Conservation (phyloP, 345 rosid genomes). For the Corchorus olitorius region DNA sequence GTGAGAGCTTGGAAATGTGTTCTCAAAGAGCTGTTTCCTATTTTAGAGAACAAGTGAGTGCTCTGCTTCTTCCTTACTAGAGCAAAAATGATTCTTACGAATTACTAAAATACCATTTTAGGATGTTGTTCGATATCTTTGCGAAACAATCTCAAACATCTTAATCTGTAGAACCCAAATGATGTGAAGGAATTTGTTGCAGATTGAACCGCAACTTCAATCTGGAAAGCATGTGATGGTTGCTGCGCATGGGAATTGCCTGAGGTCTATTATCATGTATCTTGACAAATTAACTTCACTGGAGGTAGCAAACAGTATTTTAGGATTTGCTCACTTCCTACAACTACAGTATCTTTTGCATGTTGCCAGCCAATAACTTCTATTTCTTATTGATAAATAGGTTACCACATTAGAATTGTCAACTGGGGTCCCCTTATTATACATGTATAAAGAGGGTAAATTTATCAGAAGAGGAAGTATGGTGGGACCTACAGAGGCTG, state of each 20-base stretch:
- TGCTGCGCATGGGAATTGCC: slow-evolving; percentile 69
- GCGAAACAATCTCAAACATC: neutral
- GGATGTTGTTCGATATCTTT: too few relatives aligned
- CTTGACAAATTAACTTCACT: slow-evolving; percentile 70
- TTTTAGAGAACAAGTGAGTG: slow-evolving; percentile 47
- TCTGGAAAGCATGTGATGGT: slow-evolving; percentile 66
- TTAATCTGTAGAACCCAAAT: neutral
- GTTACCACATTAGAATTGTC: slow-evolving; percentile 59
- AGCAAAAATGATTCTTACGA: too few relatives aligned
- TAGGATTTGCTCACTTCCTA: neutral
- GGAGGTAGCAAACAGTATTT: slow-evolving; percentile 42
- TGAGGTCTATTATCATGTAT: slow-evolving; percentile 73
- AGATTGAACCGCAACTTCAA: slow-evolving; percentile 65
- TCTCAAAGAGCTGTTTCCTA: slow-evolving; percentile 87
- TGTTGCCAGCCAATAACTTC: neutral
- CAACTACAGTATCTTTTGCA: neutral
- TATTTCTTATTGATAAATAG: slow-evolving; percentile 28
- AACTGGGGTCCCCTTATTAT: slow-evolving; percentile 73
- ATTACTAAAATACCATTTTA: too few relatives aligned
- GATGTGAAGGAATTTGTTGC: slow-evolving; percentile 19
- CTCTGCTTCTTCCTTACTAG: too few relatives aligned
- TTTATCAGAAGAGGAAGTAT: slow-evolving; percentile 71
- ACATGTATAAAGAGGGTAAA: slow-evolving; percentile 60
- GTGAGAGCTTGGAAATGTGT: slow-evolving; percentile 98
- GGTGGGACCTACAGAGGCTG: slow-evolving; percentile 58